Base-by-base conservation (phyloP, 768 basidiomycete species). In the Trametes maxima region DNA sequence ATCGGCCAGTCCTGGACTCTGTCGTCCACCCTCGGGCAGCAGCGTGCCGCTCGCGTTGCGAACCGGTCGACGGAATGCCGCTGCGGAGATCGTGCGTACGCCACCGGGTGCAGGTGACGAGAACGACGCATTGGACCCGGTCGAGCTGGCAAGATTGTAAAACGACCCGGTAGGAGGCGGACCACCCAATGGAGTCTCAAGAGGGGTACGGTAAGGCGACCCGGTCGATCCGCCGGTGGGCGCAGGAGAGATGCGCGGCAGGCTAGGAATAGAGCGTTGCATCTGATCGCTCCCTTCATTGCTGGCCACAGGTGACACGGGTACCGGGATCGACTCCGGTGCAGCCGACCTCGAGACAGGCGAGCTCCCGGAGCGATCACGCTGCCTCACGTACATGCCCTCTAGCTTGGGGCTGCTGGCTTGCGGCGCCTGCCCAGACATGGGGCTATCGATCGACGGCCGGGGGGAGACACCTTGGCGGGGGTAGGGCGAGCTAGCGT, bases 21-120 rank as follows among this genome's bases (percentile, higher is more conserved):
- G 42, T 25, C 35, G 48, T 14, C 51, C 62, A 13, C 50, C 53
- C 36, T 59, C 60, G 7, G 60, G 53, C 13, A 45, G 50, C 1
- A 35, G 37, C 16, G 59, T 45, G 21, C 36, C 63, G 46, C 72
- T 75, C 36, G 68, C 65, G 40, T 66, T 70, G 46, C 77, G 77
- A 35, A 51, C 48, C 2, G 80, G 84, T 28, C 87, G 77, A 28
- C 87, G 77, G 74, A 92, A 92, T 24, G 89, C 89, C 5, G 89
- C 87, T 0, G 89, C 90, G 2, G 88, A 83, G 54, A 92, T 91
- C 57, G 84, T 92, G 44, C 86, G 80, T 14, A 80, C 71, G 57
- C 40, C 68, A 36, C 58, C 47, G 42, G 67, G n/a, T 2, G 19
- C 36, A 13, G 36, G 11, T 4, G 22, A 45, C 65, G 58, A 62